Percentiles rank a stretch among this genome's conserved stretches.
These are phyloP conservation scores for Mortierella alpina DNA, from an alignment of 192 early-diverging fungal genomes.

Conservation along the genomic window DNA sequence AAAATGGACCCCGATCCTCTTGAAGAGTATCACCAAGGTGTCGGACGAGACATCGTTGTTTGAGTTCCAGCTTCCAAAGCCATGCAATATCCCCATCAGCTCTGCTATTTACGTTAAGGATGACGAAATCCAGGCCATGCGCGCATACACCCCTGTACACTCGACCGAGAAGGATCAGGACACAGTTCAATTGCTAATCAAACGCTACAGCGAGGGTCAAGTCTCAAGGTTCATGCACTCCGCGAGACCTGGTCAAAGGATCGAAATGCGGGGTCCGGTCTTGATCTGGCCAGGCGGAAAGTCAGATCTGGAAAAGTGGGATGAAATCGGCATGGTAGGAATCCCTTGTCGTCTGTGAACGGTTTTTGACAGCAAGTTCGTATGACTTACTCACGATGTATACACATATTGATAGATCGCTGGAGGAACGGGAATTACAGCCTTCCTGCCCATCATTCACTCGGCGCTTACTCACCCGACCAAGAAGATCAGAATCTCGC, in stretches of 20 bases:
- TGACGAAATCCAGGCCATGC: constrained; percentile 73
- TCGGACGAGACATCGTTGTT: constrained; percentile 66
- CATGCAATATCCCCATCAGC: constrained; percentile 60
- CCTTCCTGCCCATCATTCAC: constrained; percentile 73
- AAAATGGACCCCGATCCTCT: constrained; percentile 63
- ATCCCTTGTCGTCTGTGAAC: background rate
- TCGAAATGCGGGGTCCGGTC: constrained; percentile 76
- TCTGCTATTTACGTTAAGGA: constrained; percentile 78
- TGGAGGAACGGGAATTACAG: constrained; percentile 85
- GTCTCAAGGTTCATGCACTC: constrained; percentile 71
- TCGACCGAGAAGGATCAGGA: constrained; percentile 56
- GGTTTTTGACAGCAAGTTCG: background rate
- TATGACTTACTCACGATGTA: background rate
- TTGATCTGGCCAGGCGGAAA: constrained; percentile 61
- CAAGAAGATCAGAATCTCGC: constrained; percentile 59
- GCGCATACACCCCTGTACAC: constrained; percentile 77
- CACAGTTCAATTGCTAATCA: constrained; percentile 72
- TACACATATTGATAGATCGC: constrained; percentile 61
- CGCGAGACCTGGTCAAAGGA: constrained; percentile 62
- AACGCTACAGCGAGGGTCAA: constrained; percentile 72
- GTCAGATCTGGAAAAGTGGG: constrained; percentile 49
- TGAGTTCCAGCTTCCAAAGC: constrained; percentile 64
- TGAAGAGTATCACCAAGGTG: constrained; percentile 57
- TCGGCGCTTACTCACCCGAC: constrained; percentile 55
- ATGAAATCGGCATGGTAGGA: constrained; percentile 67